Evolutionary conservation across 345 rosid species (phyloP).

Genomic region (Corchorus olitorius): DNA sequence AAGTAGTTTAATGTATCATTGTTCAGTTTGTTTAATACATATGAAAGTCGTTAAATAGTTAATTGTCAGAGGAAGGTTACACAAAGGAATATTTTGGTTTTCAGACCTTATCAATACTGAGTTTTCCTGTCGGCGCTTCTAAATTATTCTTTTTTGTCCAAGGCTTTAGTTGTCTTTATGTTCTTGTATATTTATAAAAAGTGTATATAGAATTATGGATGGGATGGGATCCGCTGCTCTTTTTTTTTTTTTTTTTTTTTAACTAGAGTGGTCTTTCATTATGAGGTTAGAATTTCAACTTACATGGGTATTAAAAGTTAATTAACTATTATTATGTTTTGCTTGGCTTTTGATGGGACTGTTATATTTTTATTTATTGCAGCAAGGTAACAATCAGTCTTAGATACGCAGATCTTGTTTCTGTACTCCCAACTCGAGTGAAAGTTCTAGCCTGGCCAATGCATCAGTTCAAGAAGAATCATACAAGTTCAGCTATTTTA

Average conservation of each 20-base stretch:
- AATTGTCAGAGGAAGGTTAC: neutral
- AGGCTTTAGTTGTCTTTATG: neutral
- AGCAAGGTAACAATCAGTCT: slow-evolving; percentile 80
- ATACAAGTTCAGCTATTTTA: slow-evolving; percentile 30
- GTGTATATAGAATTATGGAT: neutral
- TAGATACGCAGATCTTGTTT: slow-evolving; percentile 75
- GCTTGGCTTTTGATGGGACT: slow-evolving; percentile 1
- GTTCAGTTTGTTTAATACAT: too few species aligned
- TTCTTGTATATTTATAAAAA: neutral
- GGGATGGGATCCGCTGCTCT: neutral
- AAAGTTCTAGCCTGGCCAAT: slow-evolving; percentile 83
- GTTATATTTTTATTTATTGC: slow-evolving; percentile 35
- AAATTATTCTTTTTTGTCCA: too few species aligned
- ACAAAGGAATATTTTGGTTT: slow-evolving; percentile 2
- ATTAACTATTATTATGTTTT: neutral
- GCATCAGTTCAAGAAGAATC: slow-evolving; percentile 53
- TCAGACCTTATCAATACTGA: neutral
- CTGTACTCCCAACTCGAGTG: slow-evolving; percentile 77
- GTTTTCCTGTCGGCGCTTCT: neutral
- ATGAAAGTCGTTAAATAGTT: too few species aligned
- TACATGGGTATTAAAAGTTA: neutral
- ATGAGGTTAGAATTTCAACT: neutral
- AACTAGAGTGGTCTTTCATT: neutral
- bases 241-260: too few species aligned
- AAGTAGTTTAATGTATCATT: neutral